Base-by-base conservation (phyloP, 202 grass and related monocot species). In the Carex arenaria region DNA sequence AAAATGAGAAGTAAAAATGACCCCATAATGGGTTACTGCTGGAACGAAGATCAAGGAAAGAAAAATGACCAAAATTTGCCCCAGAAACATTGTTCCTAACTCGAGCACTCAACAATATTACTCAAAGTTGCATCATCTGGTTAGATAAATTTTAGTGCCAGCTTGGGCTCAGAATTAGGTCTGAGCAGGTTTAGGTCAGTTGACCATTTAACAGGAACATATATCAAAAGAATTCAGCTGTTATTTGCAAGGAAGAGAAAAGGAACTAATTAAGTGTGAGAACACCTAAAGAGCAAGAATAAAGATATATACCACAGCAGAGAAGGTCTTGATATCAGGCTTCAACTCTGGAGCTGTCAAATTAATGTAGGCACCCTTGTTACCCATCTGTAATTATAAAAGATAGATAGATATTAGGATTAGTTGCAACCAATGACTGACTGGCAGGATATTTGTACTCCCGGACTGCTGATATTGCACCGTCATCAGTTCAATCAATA, bases 351-450 rank as follows among this genome's bases (percentile, higher is more conserved):
- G 91, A 80, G 89, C 86, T 38, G 68, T 82, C 32, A 94, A 94
- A 67, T 84, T 89, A 81, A 99, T 94, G 84, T 90, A 94, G 83
- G 93, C 96, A 84, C 96, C 96, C 83, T 92, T 99, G 87, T 99
- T 99, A 32, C 87, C 93, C 91, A 99, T 99, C 96, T 91, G 87
- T 64, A 86, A 77, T 78, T 31, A 89, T 52, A 84, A 79, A 55
- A 61, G 72, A 26, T 1, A 61, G 18, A 32, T 6, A 57, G 31
- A 77, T 57, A 59, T 32, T 77, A 38, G 11, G 86, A 57, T 74
- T 71, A 79, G 42, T 43, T 80, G 60, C 67, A 57, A 62, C 76
- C 22, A 51, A 53, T 73, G 23, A 83, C 31, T 49, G 5, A 56
- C 34, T 49, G 1, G 64, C 32, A 23, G 43, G 72, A 67, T 49